phyloP scores from a whole-genome alignment of 352 stramenopile genomes.

The Globisporangium nodosum region DNA sequence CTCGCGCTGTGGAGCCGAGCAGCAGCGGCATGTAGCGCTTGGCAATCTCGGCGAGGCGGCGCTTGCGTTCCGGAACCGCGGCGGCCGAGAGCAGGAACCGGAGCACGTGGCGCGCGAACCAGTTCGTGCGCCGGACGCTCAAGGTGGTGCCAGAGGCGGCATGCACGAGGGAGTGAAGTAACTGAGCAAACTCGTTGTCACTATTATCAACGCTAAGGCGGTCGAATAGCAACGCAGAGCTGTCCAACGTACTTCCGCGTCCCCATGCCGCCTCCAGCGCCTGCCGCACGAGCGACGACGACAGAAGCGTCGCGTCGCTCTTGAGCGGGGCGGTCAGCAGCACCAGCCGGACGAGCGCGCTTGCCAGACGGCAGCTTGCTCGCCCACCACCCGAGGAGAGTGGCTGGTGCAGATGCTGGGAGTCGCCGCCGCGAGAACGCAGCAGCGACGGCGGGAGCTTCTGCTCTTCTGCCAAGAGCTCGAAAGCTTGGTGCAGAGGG shows the following conservation, averaged over 20 bases:
- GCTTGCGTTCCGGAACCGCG: slow-evolving; percentile 15
- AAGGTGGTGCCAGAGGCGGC: slow-evolving; percentile 28
- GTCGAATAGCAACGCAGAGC: slow-evolving; percentile 30
- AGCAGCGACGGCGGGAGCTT: slow-evolving; percentile 16
- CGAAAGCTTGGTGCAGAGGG: slow-evolving; percentile 41
- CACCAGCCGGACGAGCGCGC: slow-evolving; percentile 37
- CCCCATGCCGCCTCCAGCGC: slow-evolving; percentile 52
- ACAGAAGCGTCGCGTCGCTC: slow-evolving; percentile 17
- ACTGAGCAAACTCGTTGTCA: slow-evolving; percentile 20
- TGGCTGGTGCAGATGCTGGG: background rate
- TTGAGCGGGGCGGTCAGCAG: slow-evolving; percentile 26
- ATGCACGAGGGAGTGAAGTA: slow-evolving; percentile 38
- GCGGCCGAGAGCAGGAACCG: slow-evolving; percentile 38
- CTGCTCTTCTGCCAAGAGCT: slow-evolving; percentile 42
- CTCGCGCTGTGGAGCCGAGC: slow-evolving; percentile 32
- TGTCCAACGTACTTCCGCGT: slow-evolving; percentile 27
- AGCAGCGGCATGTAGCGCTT: slow-evolving; percentile 39
- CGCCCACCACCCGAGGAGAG: background rate
- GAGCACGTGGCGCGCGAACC: slow-evolving; percentile 69
- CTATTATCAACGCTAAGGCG: slow-evolving; percentile 20
- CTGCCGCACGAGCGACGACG: slow-evolving; percentile 34
- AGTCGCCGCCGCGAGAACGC: slow-evolving; percentile 4
- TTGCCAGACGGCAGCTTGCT: slow-evolving; percentile 25
- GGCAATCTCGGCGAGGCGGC: slow-evolving; percentile 28
- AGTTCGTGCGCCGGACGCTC: slow-evolving; percentile 63